Evolutionary conservation across 164 flowering plant species (phyloP), one percentile per base, ranked within the genome.

Genomic region (Berberis vulgaris): DNA sequence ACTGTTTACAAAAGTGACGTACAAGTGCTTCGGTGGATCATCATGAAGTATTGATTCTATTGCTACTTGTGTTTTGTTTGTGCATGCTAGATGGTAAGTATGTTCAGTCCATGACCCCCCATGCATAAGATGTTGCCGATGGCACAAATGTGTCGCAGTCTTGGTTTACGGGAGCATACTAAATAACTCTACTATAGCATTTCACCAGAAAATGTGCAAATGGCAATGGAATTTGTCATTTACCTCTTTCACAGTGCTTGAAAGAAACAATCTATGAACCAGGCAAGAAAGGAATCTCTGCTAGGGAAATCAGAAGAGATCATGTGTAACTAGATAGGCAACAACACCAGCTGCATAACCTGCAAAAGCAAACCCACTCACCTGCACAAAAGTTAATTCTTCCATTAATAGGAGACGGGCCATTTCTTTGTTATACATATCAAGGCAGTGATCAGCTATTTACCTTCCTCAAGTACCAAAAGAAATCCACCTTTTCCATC

Each of bases 391-490:
- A 47, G 11, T 1, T 43, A 63, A 54, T 12, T 4, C 5, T 43
- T 45, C 10, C 44, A 69, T 66, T 53, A 62, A 41, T 1, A 1
- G 38, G 6, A 38, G 26, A 1, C 12, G 44, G 8, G 39, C 63
- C 9, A 54, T 6, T 46, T 42, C 8, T 43, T 52, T 10, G 12
- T 52, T 6, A 5, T 65, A 26, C 41, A 60, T 26, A 26, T 26
- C 26, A 26, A 26, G 12, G 49, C 38, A 13, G 41, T 11, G 53
- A 40, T 11, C 6, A 56, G 49, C 41, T 41, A 3, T 59, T 26
- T 88, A 93, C 98, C 97, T 93, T 93, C 73, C 84, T 74, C 26
- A 93, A 66, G 76, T 93, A 93, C 98, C 98, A 90, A 75, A 93
- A 93, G 86, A 93, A 93, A 75, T 93, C 95, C 43, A 87, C 85